Percentiles rank a stretch among this genome's conserved stretches.
These are phyloP conservation scores for Blastocladiella britannica DNA, from an alignment of 192 early-diverging fungal genomes.

Conservation along the genomic window DNA sequence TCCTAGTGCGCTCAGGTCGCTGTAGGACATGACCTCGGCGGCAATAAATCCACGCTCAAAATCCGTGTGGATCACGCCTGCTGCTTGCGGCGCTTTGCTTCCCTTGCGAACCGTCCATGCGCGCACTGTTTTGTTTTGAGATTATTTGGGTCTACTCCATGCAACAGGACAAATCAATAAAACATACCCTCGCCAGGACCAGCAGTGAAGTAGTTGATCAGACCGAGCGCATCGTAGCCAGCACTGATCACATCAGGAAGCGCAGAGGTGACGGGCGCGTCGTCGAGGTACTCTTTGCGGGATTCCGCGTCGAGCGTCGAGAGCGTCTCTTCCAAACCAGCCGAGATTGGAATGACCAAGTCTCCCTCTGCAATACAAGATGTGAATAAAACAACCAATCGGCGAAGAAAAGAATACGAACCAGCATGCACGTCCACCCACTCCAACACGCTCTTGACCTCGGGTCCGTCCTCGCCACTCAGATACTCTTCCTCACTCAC, in stretches of 20 bases:
- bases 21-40: conserved; percentile 43
- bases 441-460: conserved; percentile 39
- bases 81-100: conserved; percentile 51
- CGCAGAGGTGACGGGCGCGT: conserved; percentile 14
- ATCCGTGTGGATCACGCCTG: conserved; percentile 45
- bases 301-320: conserved; percentile 18
- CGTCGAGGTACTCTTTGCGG: conserved; percentile 17
- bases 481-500: conserved; percentile 44
- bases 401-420: neutral
- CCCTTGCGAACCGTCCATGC: conserved; percentile 52
- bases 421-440: conserved; percentile 52
- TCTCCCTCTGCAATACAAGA: conserved; percentile 28
- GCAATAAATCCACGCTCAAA: conserved; percentile 60
- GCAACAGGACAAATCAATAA: too few relatives aligned
- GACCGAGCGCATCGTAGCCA: conserved; percentile 44
- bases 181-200: conserved; percentile 37
- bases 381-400: neutral
- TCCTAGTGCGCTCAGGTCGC: conserved; percentile 33
- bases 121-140: too few relatives aligned
- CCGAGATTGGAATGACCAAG: conserved; percentile 54
- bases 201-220: conserved; percentile 56
- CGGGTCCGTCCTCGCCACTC: too few relatives aligned
- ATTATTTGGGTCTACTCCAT: too few relatives aligned
- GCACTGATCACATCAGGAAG: conserved; percentile 43
- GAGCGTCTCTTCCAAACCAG: conserved; percentile 25